These are phyloP conservation scores for Setaria italica DNA, from an alignment of 202 grass and related monocot species.

Conservation along the genomic window DNA sequence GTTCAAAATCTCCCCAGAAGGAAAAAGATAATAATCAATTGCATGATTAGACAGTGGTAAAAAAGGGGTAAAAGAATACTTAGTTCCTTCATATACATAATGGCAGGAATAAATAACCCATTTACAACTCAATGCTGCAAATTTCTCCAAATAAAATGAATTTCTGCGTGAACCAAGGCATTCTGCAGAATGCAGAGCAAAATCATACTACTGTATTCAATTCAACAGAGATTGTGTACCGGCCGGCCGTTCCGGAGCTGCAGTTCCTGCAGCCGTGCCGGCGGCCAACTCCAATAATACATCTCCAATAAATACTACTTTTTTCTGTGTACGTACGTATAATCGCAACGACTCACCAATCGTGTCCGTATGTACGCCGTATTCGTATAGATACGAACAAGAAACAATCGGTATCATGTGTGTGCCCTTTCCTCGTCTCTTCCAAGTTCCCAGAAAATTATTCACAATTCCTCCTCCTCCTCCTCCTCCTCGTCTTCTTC, in stretches of 20 bases:
- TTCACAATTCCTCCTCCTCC: constrained; percentile 39
- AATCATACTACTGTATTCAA: constrained; percentile 15
- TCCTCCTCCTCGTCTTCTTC: too few species aligned
- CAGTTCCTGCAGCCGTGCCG: constrained; percentile 69
- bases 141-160: neutral
- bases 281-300: constrained; percentile 30
- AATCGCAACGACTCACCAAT: neutral
- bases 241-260: constrained; percentile 18
- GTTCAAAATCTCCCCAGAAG: neutral
- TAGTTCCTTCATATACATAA: constrained; percentile 10
- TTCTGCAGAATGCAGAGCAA: constrained; percentile 14
- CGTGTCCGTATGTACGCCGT: constrained; percentile 39
- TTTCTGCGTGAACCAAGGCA: neutral
- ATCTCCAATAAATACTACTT: constrained; percentile 37
- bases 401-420: constrained; percentile 20
- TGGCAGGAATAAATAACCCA: neutral
- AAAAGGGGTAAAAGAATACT: constrained; percentile 6
- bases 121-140: constrained; percentile 17
- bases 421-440: neutral
- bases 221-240: neutral
- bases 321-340: neutral
- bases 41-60: too few species aligned
- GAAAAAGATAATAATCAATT: neutral
- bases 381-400: constrained; percentile 29
- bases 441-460: constrained; percentile 42